Conservation (phyloP, 83 land plant genomes). For the Thuja plicata region DNA sequence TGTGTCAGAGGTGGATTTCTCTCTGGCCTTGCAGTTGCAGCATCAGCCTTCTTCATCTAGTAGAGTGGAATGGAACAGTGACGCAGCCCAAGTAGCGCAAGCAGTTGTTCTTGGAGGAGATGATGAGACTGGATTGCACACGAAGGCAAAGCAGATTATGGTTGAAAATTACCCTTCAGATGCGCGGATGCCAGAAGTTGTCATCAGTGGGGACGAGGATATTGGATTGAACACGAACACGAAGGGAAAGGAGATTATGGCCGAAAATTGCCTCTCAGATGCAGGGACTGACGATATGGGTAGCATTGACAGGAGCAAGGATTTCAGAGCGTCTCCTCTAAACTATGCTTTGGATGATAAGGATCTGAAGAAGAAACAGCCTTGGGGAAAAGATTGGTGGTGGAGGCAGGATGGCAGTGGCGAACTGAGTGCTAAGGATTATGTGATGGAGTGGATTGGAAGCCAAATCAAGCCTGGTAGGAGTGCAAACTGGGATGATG, state of each 20-base stretch:
- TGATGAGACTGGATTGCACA: conserved; percentile 13
- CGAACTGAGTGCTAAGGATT: conserved; percentile 75
- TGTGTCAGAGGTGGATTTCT: conserved; percentile 29
- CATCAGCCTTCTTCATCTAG: conserved; percentile 11
- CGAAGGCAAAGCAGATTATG: conserved; percentile 46
- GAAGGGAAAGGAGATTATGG: conserved; percentile 52
- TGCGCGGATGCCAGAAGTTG: conserved; percentile 4
- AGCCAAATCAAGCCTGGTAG: conserved; percentile 49
- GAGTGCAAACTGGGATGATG: conserved; percentile 60
- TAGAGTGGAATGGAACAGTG: conserved; percentile 9
- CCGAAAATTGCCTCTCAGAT: conserved; percentile 9
- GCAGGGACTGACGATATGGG: conserved; percentile 30
- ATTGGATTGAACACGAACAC: conserved; percentile 12
- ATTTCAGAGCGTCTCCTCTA: conserved; percentile 20
- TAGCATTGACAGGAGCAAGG: conserved; percentile 38
- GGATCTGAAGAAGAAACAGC: conserved; percentile 19
- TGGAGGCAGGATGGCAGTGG: conserved; percentile 91
- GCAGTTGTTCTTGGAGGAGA: conserved; percentile 7
- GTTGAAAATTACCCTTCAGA: neutral
- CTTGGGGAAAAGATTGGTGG: conserved; percentile 92
- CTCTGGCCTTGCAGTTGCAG: conserved; percentile 17
- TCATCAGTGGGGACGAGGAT: conserved; percentile 16
- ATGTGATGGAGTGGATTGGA: conserved; percentile 71
- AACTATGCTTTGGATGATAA: conserved; percentile 8
- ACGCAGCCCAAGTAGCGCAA: neutral